Base-by-base conservation (phyloP, 1,284 basidiomycete genomes). In the Ceratobasidium sp. region DNA sequence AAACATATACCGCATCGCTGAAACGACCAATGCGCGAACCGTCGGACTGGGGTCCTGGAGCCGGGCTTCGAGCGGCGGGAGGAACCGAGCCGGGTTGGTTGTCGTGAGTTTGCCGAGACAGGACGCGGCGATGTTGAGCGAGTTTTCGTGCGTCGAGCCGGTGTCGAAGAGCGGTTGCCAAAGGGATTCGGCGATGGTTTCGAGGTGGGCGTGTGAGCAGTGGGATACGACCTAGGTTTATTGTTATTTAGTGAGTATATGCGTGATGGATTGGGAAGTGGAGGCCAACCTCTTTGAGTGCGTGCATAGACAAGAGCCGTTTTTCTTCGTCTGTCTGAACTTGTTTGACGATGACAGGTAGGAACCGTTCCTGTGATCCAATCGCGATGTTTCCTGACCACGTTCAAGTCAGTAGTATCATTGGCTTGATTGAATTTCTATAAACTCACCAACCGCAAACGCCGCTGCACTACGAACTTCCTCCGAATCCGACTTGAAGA, bases 81-180 rank as follows among this genome's bases (percentile, higher is more conserved):
- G 87, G 84, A 97, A 98, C 81, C 92, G 91, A 0, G 91, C 90
- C 5, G 97, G 96, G 76, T 97, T 93, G 0, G 94, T 94, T 0
- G 94, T 94, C 0, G 96, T 97, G 57, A 99, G 88, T 84, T 98
- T 97, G 64, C 97, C 98, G 23, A 99, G 89, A 84, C 97, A 99
- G 26, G 98, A 97, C 62, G 97, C 96, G 46, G 96, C 96, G 77
- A 99, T 95, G 83, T 97, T 98, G 76, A 97, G 88, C 2, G 95
- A 94, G 3, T 93, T 94, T 84, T 99, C 97, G 81, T 98, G 96
- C 17, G 94, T 90, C 79, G 90, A 92, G 79, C 93, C 90, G 83
- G 94, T 92, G 82, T 94, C 91, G 84, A 98, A 97, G 20, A 97
- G 88, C 0, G 97, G 96, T 3, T 88, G 88, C 98, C 98, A 99